Evolutionary conservation across 2,329 filamentous ascomycete genomes (phyloP), one percentile per base, ranked within the genome.

Genomic region (Karstenula rhodostoma): DNA sequence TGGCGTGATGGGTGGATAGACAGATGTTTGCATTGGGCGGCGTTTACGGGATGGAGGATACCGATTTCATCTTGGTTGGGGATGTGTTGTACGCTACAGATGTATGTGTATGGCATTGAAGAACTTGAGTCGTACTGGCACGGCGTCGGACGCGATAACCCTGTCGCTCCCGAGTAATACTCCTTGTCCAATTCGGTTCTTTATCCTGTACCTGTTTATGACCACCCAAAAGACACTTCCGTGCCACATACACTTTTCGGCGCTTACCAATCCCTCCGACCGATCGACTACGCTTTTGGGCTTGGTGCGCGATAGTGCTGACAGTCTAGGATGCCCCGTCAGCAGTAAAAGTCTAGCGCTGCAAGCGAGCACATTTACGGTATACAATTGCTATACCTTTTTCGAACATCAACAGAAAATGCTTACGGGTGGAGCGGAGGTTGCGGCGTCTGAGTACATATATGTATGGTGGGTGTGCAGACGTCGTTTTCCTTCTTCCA

Each of bases 1-100:
- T 63, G 27, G 60, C 51, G 19, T 67, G 56, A 33, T 4, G 8
- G 3, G n/a, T 6, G 13, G 33, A 7, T 6, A 27, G 19, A 44
- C n/a, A 44, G n/a, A 46, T 43, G 40, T 10, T 46, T 62, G 58
- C 63, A 65, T 61, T 58, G 46, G 49, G 53, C 23, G 62, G 62
- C 56, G 63, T 63, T 56, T n/a, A n/a, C 8, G 5, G 4, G 7
- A 59, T 52, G 15, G 33, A 19, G 17, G n/a, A n/a, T 15, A 23
- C 17, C 37, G 9, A 7, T 40, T 17, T n/a, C n/a, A 40, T 40
- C 13, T 8, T 40, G 17, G 37, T 2, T 2, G 37, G n/a, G 37
- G 37, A 32, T 10, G 37, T n/a, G 35, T 40, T 40, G 37, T 40
- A 40, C 17, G 17, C n/a, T 15, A 17, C 6, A 6, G 4, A 40